Evolutionary conservation across 768 basidiomycete species (phyloP).

Genomic region (Suillus bovinus): DNA sequence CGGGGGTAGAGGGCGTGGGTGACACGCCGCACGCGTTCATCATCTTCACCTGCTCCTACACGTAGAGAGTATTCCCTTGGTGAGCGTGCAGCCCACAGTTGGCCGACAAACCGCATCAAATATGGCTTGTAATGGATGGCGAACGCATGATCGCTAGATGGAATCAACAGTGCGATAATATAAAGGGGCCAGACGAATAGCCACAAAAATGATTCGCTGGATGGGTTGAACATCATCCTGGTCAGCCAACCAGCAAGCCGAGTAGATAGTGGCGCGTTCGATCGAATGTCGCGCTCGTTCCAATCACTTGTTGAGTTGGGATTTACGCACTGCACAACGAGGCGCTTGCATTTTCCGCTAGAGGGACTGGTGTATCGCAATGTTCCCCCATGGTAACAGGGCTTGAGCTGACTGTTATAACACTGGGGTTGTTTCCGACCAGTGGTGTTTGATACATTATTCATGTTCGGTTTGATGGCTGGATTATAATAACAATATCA

Average conservation of each 20-base stretch:
- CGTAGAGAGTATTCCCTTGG: constrained; percentile 24
- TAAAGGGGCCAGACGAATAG: constrained; percentile 19
- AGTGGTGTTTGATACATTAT: not conserved
- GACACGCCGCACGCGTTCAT: not conserved
- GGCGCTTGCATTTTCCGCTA: constrained; percentile 24
- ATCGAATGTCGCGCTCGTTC: constrained; percentile 7
- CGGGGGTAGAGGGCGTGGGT: constrained; percentile 19
- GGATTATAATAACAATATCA: no score
- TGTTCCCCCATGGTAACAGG: constrained; percentile 12
- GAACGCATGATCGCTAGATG: constrained; percentile 7
- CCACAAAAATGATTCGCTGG: constrained; percentile 14
- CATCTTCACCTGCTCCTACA: constrained; percentile 2
- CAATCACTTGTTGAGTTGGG: constrained; percentile 2
- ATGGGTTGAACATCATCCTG: constrained; percentile 1
- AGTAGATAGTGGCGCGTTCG: constrained; percentile 1
- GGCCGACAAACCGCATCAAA: constrained; percentile 20
- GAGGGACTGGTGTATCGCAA: constrained; percentile 26
- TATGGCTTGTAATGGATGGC: constrained; percentile 20
- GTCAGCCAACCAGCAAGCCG: constrained; percentile 23
- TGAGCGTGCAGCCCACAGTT: constrained; percentile 26
- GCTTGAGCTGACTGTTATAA: constrained; percentile 21
- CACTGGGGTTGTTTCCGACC: constrained; percentile 4
- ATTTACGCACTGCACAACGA: constrained; percentile 26
- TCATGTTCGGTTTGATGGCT: not conserved
- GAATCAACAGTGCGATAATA: constrained; percentile 14